Conservation (phyloP, 495 filamentous ascomycete genomes). For the Neohortaea acidophila region DNA sequence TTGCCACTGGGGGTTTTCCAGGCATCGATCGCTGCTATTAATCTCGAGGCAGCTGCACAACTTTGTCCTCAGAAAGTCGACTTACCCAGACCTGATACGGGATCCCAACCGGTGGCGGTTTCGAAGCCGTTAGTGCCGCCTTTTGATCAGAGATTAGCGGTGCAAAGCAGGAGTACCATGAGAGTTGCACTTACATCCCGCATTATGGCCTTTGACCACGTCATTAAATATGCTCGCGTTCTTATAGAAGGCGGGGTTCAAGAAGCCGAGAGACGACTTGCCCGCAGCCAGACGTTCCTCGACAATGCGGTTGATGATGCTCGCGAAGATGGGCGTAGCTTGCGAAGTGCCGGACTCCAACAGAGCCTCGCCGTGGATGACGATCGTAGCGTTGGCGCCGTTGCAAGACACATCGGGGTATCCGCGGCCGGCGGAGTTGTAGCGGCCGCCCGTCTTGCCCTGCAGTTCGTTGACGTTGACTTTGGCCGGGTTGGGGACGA, state of each 20-base stretch:
- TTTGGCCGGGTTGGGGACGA: neutral
- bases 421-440: slow-evolving; percentile 42
- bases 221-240: slow-evolving; percentile 14
- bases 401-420: slow-evolving; percentile 50
- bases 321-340: slow-evolving; percentile 7
- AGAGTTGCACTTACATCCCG: slow-evolving; percentile 5
- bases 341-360: slow-evolving; percentile 4
- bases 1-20: too few species aligned
- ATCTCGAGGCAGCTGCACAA: too few species aligned
- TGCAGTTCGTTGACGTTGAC: slow-evolving; percentile 2
- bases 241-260: slow-evolving; percentile 14
- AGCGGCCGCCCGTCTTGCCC: slow-evolving; percentile 27
- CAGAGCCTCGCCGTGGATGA: neutral
- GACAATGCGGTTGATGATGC: slow-evolving; percentile 15
- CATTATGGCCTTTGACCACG: slow-evolving; percentile 12
- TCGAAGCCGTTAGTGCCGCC: slow-evolving; percentile 8
- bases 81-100: slow-evolving; percentile 9
- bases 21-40: too few species aligned
- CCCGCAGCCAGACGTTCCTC: slow-evolving; percentile 11
- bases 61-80: too few species aligned
- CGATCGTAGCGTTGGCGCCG: slow-evolving; percentile 10
- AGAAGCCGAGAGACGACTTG: slow-evolving; percentile 14
- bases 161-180: too few species aligned
- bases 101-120: slow-evolving; percentile 13
- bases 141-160: neutral